These are phyloP conservation scores for Candida michaelii DNA, from an alignment of 805 yeast genomes.

Conservation along the genomic window DNA sequence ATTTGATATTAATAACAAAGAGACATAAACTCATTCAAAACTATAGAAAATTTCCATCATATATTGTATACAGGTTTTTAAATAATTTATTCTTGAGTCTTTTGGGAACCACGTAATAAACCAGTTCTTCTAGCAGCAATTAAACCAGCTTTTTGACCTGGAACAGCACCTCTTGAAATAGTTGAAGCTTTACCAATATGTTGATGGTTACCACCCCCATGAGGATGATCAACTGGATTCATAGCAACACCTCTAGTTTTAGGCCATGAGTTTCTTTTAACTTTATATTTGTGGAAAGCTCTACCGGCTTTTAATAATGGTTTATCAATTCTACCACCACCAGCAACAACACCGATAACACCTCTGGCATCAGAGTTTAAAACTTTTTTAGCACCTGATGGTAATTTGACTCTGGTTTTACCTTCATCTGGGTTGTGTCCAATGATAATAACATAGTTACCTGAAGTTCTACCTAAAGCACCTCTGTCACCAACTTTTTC, in stretches of 20 bases:
- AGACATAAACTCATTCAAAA: conserved; percentile 11
- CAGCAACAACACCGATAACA: conserved; percentile 99
- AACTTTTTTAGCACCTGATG: conserved; percentile 98
- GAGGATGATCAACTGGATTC: conserved; percentile 99
- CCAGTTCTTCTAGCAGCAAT: conserved; percentile 99
- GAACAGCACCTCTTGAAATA: conserved; percentile 91
- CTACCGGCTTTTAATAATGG: conserved; percentile 99
- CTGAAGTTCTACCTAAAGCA: conserved; percentile 99
- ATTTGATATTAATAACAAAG: conserved; percentile 13
- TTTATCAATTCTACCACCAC: conserved; percentile 99
- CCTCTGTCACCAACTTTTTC: conserved; percentile 99
- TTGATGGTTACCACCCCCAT: conserved; percentile 93
- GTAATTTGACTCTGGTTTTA: conserved; percentile 98
- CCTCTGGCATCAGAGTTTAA: conserved; percentile 97
- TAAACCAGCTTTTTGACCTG: conserved; percentile 99
- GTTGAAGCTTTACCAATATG: conserved; percentile 40
- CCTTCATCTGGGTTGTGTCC: conserved; percentile 99
- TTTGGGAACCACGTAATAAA: conserved; percentile 99
- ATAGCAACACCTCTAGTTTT: conserved; percentile 99
- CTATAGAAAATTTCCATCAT: conserved; percentile 9
- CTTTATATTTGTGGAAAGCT: conserved; percentile 99
- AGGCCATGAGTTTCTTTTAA: conserved; percentile 99
- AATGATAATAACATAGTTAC: conserved; percentile 97
- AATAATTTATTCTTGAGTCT: conserved; percentile 50
- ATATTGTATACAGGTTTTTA: conserved; percentile 9